Evolutionary conservation across 495 filamentous ascomycete genomes (phyloP).

Genomic region (Emericellopsis terricola): DNA sequence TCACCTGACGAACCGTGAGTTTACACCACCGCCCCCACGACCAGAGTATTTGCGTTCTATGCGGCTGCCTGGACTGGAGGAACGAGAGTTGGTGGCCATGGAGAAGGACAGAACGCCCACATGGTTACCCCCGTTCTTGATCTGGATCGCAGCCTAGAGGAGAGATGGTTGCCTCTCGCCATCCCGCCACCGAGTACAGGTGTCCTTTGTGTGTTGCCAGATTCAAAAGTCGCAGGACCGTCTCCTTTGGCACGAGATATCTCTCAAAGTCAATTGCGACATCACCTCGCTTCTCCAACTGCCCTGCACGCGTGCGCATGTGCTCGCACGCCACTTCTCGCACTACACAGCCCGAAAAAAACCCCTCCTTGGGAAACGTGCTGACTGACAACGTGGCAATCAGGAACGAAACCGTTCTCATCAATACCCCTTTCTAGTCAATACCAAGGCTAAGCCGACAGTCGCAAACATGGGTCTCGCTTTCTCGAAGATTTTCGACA

Average conservation of each 20-base stretch:
- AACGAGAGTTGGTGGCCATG: background rate
- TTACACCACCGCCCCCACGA: no score
- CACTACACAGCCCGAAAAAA: background rate
- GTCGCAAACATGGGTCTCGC: conserved; percentile 78
- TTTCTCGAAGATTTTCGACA: conserved; percentile 84
- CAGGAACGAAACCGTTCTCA: background rate
- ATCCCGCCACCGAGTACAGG: no score
- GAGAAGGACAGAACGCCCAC: background rate
- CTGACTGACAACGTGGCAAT: conserved; percentile 2
- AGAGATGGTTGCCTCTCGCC: no score
- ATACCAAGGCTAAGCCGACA: conserved; percentile 3
- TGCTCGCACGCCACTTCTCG: background rate
- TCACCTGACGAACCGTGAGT: conserved; percentile 1
- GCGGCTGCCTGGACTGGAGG: background rate
- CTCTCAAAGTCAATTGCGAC: background rate
- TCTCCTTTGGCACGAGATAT: no score
- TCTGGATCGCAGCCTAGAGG: background rate
- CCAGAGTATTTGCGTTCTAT: no score
- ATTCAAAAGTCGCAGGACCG: no score
- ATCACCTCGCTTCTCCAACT: background rate
- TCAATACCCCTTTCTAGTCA: background rate
- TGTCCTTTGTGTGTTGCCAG: no score
- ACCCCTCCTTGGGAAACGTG: background rate
- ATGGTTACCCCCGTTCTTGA: background rate
- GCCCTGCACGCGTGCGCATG: background rate